phyloP scores from a whole-genome alignment of 495 filamentous ascomycete genomes.

The Trichocladium uniseriatum region DNA sequence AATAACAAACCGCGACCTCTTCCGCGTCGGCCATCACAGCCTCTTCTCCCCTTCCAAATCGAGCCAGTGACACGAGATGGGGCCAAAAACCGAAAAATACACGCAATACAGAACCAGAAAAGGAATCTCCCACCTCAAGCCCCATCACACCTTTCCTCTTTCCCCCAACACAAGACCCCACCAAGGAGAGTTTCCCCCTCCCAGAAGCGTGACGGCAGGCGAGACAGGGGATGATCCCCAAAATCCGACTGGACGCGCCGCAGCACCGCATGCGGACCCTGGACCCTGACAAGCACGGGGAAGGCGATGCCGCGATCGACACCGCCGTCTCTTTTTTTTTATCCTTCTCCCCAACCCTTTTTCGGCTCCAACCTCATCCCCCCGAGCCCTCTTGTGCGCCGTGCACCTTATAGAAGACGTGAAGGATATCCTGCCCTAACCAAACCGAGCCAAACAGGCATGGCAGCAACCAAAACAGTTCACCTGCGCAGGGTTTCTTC shows the following conservation, averaged over 20 bases:
- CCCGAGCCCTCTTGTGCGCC: no score
- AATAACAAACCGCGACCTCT: background rate
- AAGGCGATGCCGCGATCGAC: no score
- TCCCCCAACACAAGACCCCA: background rate
- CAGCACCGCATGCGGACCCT: background rate
- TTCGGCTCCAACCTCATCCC: no score
- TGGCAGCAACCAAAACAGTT: no score
- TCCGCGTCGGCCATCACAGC: background rate
- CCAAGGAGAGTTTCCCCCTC: background rate
- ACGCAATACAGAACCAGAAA: background rate
- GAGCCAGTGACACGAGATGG: background rate
- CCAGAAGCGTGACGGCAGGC: no score
- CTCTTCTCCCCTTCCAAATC: background rate
- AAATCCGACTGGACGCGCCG: conserved; percentile 3
- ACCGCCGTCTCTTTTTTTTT: background rate
- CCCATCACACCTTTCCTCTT: background rate
- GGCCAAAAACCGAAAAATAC: background rate
- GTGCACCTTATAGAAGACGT: no score
- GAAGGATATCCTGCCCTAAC: no score
- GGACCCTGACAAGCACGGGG: background rate
- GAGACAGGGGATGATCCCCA: background rate
- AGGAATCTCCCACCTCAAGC: background rate
- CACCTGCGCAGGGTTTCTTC: no score
- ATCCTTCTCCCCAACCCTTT: background rate
- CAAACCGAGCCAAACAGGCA: no score